phyloP scores from a whole-genome alignment of 179 eudicot species.

The Corrigiola litoralis region DNA sequence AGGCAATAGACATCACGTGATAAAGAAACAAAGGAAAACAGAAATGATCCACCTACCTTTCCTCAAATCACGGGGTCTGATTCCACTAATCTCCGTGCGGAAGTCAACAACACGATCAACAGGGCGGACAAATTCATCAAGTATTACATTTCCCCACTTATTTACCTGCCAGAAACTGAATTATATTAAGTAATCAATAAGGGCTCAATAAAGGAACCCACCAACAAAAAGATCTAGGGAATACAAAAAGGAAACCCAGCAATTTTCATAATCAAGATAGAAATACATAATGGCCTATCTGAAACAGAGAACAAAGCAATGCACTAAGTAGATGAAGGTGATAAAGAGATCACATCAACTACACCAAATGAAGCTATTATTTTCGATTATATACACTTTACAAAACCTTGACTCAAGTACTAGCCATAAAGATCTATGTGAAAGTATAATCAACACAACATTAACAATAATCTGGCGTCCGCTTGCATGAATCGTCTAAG shows the following conservation, averaged over 20 bases:
- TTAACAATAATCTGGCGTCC: no score
- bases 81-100: slow-evolving; percentile 91
- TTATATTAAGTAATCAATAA: slow-evolving; percentile 26
- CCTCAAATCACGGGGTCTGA: slow-evolving; percentile 72
- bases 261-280: not conserved
- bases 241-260: not conserved
- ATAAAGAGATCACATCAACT: no score
- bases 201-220: slow-evolving; percentile 1
- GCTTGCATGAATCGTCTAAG: no score
- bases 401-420: no score
- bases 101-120: slow-evolving; percentile 90
- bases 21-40: not conserved
- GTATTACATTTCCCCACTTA: slow-evolving; percentile 89
- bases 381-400: no score
- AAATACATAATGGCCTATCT: not conserved
- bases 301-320: no score
- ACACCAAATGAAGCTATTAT: no score
- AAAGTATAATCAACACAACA: no score
- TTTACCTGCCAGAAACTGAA: slow-evolving; percentile 66
- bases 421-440: no score
- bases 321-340: no score
- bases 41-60: slow-evolving; percentile 46
- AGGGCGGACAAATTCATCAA: slow-evolving; percentile 89
- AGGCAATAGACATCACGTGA: not conserved
- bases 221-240: not conserved